Base-by-base conservation (phyloP, 148 eudicot genomes). In the Rhododendron kiyosumense region DNA sequence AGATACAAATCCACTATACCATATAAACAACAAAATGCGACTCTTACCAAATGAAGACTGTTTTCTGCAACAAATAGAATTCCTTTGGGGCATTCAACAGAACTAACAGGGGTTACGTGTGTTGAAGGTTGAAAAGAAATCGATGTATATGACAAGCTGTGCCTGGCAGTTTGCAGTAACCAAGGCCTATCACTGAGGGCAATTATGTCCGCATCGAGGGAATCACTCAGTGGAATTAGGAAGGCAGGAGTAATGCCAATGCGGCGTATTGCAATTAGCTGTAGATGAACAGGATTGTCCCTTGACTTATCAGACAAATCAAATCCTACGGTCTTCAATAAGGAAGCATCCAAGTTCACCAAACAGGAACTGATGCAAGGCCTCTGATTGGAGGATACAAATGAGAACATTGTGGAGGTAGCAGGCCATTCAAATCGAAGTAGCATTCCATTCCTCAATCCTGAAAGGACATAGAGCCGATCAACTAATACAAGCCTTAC, bases 141-240 rank as follows among this genome's bases (percentile, higher is more conserved):
- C 57, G 99, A 96, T 26, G 94, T 91, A 88, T 92, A 96, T 30
- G 97, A 93, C 83, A 96, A 94, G 87, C 99, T 93, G 84, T 95
- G 97, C 88, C 99, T 92, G 85, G 98, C 97, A 88, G 96, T 91
- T 87, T 96, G 99, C 86, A 96, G 90, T 89, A 96, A 89, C 99
- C 98, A 96, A 85, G 99, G 99, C 92, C 99, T 92, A 89, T 95
- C 98, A 88, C 99, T 95, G 87, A 96, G 95, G 85, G 97, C 95
- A 87, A 96, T 96, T 83, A 96, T 87, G 87, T 96, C 98, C 30
- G 98, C 93, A 88, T 93, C 94, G 38, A 92, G 87, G 41, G 91
- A 92, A 91, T 95, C 98, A 71, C 88, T 91, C 85, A 96, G 85
- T 28, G 99, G 93, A 87, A 96, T 93, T 73, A 96, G 90, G 90